Evolutionary conservation across 2,329 filamentous ascomycete species (phyloP).

Genomic region (Fusarium incarnatum): DNA sequence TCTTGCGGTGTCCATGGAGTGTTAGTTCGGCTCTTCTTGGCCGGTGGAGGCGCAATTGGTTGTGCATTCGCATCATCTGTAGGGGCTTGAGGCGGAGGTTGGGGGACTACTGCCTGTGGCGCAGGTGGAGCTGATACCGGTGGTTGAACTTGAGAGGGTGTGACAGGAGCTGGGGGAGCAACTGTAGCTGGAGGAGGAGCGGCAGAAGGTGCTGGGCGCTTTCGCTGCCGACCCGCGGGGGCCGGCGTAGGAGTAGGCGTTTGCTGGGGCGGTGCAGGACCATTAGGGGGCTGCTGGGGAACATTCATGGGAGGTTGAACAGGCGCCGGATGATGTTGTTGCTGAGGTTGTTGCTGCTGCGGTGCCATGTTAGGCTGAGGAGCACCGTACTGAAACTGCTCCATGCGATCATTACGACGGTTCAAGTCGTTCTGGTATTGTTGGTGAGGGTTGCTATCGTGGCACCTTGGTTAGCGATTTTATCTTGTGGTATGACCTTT

Average conservation of each 20-base stretch:
- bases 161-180: conserved; percentile 50
- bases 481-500: conserved; percentile 41
- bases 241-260: conserved; percentile 55
- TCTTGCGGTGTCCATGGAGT: conserved; percentile 98
- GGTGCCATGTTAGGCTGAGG: conserved; percentile 55
- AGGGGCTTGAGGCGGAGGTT: conserved; percentile 47
- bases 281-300: conserved; percentile 54
- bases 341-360: conserved; percentile 50
- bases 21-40: conserved; percentile 97
- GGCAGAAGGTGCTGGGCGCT: conserved; percentile 55
- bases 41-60: conserved; percentile 61
- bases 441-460: conserved; percentile 56
- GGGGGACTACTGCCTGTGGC: conserved; percentile 46
- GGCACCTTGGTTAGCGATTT: conserved; percentile 47
- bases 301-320: conserved; percentile 56
- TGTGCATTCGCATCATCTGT: conserved; percentile 49
- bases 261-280: conserved; percentile 50
- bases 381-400: conserved; percentile 55
- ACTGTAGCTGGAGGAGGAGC: conserved; percentile 54
- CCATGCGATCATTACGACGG: conserved; percentile 58
- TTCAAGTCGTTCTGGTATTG: conserved; percentile 65
- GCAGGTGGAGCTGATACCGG: conserved; percentile 47
- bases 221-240: conserved; percentile 55
- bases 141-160: conserved; percentile 50
- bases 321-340: conserved; percentile 54